Conservation (phyloP, 352 stramenopile species). For the Phytopythium helicoides region DNA sequence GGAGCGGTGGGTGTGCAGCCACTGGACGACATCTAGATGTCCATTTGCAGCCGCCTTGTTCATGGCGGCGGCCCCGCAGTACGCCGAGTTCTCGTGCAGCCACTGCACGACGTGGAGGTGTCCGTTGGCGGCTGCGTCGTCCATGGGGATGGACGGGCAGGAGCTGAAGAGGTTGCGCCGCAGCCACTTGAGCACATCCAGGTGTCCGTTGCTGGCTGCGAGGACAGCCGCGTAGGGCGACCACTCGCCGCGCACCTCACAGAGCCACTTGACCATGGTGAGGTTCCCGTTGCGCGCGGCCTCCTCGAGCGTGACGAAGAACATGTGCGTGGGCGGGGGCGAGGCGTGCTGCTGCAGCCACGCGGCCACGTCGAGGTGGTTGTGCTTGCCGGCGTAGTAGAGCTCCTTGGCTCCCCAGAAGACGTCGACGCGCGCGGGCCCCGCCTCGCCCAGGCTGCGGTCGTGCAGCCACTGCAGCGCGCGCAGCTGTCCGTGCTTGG, state of each 20-base stretch:
- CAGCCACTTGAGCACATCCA: slow-evolving; percentile 27
- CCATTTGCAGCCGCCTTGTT: slow-evolving; percentile 49
- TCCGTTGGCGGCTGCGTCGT: slow-evolving; percentile 21
- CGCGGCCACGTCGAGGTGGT: slow-evolving; percentile 24
- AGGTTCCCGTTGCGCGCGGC: slow-evolving; percentile 26
- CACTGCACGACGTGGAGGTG: slow-evolving; percentile 21
- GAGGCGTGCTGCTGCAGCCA: slow-evolving; percentile 40
- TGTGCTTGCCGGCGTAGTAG: slow-evolving; percentile 30
- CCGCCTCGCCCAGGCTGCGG: neutral
- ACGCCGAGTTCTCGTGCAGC: slow-evolving; percentile 28
- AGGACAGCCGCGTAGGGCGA: slow-evolving; percentile 29
- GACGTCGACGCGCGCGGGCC: slow-evolving; percentile 9
- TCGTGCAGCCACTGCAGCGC: slow-evolving; percentile 23
- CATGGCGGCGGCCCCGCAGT: slow-evolving; percentile 38
- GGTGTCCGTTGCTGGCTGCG: slow-evolving; percentile 27
- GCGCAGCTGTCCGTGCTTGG: slow-evolving; percentile 22
- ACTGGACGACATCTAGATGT: slow-evolving; percentile 44
- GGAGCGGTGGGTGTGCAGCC: slow-evolving; percentile 21
- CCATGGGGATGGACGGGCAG: slow-evolving; percentile 30
- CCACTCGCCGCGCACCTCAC: slow-evolving; percentile 24
- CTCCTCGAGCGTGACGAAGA: slow-evolving; percentile 34
- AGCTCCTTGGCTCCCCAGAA: slow-evolving; percentile 36
- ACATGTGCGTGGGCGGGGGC: slow-evolving; percentile 32
- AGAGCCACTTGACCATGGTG: slow-evolving; percentile 26
- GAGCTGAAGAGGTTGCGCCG: slow-evolving; percentile 31